Evolutionary conservation across 2,329 filamentous ascomycete genomes (phyloP), one percentile per base, ranked within the genome.

Genomic region (Botrytis fabae): DNA sequence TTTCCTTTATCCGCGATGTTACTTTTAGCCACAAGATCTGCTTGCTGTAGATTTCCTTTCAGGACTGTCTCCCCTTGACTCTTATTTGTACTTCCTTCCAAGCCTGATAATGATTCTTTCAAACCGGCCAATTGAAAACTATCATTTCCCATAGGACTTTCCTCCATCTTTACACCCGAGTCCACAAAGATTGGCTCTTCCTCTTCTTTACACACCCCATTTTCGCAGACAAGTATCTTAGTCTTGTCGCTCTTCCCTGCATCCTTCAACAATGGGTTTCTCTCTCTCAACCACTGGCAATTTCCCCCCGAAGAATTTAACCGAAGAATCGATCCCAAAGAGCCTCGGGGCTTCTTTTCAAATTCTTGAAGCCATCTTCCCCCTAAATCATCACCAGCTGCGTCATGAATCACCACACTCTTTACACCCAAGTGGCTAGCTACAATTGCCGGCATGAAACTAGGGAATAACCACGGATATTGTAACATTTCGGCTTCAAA

Each of bases 401-500:
- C 78, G 35, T 80, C 80, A 18, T 76, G 75, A 40, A 91, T 83
- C 16, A 91, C 86, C 3, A 90, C 80, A 28, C 87, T 87, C 71
- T 87, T 87, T 2, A 90, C 87, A 0, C 94, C 94, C 4, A 97
- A 62, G 70, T 77, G 88, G 6, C 91, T 89, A 1, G 90, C 89
- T 16, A 97, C 93, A 2, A 98, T 89, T 0, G 88, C 88, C 5
- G 89, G 88, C 78, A 98, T 86, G 78, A 98, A 86, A 6, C 92
- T 92, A 0, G 93, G 91, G 82, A 97, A 98, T 2, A 98, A 86
- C 86, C 96, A 97, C 0, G 96, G 94, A 78, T 98, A 94, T 81
- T 98, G 94, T 79, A 97, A 86, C 77, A 97, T 90, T 83, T 99
- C 96, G 0, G 93, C 91, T 77, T 97, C 93, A 77, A 99, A 99